phyloP scores from a whole-genome alignment of 768 basidiomycete genomes.

The Rhizopogon vulgaris region DNA sequence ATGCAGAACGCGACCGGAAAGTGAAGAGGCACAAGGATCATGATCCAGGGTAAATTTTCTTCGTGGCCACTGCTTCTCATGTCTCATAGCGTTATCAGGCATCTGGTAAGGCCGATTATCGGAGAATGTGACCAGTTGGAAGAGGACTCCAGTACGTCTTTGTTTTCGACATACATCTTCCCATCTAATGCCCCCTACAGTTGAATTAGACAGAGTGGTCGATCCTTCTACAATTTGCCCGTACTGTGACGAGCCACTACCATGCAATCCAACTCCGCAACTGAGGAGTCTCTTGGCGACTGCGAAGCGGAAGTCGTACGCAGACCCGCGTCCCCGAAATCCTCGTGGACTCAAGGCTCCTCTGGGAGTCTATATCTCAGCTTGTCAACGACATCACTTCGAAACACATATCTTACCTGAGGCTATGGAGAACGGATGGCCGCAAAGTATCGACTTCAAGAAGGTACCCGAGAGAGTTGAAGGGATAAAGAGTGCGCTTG shows the following conservation, averaged over 20 bases:
- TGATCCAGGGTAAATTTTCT: constrained; percentile 7
- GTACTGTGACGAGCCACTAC: constrained; percentile 72
- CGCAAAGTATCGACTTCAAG: constrained; percentile 62
- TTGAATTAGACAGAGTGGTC: constrained; percentile 41
- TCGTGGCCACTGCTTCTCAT: background rate
- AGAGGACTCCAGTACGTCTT: constrained; percentile 37
- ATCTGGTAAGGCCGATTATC: background rate
- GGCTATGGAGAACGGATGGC: constrained; percentile 71
- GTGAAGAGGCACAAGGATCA: constrained; percentile 30
- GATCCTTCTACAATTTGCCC: constrained; percentile 74
- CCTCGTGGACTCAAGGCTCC: constrained; percentile 53
- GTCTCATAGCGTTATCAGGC: background rate
- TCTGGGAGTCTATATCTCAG: constrained; percentile 48
- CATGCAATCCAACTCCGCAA: constrained; percentile 52
- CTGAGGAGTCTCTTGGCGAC: constrained; percentile 48
- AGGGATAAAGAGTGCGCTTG: constrained; percentile 40
- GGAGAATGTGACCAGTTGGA: constrained; percentile 7
- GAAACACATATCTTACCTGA: constrained; percentile 69
- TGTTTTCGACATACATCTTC: background rate
- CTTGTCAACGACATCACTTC: constrained; percentile 77
- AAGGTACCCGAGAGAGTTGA: constrained; percentile 47
- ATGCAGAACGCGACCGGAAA: constrained; percentile 17
- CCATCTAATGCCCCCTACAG: constrained; percentile 24
- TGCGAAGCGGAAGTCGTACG: constrained; percentile 47
- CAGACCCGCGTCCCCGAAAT: constrained; percentile 64